Conservation (phyloP, 208 protist species). For the Phytomonas serpens region DNA sequence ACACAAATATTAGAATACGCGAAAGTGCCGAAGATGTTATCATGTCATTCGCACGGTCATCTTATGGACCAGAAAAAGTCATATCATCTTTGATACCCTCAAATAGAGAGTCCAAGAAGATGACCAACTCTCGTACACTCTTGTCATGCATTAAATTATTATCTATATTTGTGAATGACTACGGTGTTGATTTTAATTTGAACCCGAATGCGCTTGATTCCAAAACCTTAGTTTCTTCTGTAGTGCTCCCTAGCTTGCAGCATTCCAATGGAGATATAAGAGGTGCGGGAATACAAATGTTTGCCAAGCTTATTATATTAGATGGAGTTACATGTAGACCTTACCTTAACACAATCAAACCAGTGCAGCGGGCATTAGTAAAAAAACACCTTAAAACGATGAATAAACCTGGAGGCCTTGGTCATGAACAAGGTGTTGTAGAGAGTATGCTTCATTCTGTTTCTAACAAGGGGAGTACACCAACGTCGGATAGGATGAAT, state of each 20-base stretch:
- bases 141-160: conserved; percentile 62
- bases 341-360: conserved; percentile 57
- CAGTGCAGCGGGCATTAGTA: conserved; percentile 58
- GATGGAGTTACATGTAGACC: conserved; percentile 17
- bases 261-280: conserved; percentile 76
- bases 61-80: conserved; percentile 46
- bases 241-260: conserved; percentile 59
- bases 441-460: neutral
- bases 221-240: conserved; percentile 31
- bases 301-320: conserved; percentile 51
- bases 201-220: conserved; percentile 37
- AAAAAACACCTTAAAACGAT: conserved; percentile 47
- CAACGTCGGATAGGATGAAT: neutral
- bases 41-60: conserved; percentile 32
- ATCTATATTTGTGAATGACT: conserved; percentile 59
- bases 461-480: neutral
- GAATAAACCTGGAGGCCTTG: neutral
- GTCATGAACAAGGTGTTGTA: conserved; percentile 1
- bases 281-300: conserved; percentile 54
- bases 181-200: conserved; percentile 28
- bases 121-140: conserved; percentile 39
- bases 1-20: conserved; percentile 67
- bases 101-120: conserved; percentile 56
- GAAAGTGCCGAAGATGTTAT: conserved; percentile 50
- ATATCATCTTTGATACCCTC: conserved; percentile 41